Evolutionary conservation across 2,329 filamentous ascomycete species (phyloP).

Genomic region (Teratosphaeriaceae sp.): DNA sequence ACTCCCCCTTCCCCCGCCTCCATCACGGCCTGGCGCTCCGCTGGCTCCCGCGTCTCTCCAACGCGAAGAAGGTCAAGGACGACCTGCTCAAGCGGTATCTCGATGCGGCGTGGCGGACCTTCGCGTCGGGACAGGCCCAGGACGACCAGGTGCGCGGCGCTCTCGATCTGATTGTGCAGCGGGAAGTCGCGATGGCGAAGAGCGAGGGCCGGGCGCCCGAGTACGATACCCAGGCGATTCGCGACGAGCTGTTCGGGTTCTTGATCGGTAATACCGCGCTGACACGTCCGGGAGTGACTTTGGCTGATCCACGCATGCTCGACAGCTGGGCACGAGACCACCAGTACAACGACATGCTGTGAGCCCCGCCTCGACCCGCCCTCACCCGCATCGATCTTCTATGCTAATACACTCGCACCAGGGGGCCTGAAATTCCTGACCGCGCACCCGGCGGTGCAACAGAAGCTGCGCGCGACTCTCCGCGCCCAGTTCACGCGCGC

Average conservation of each 20-base stretch:
- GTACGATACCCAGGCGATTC: conserved; percentile 19
- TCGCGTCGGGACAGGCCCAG: conserved; percentile 13
- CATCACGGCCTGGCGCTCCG: conserved; percentile 19
- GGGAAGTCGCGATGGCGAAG: conserved; percentile 28
- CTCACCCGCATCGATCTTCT: no score
- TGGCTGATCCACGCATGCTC: conserved; percentile 17
- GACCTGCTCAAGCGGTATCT: conserved; percentile 30
- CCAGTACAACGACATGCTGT: conserved; percentile 19
- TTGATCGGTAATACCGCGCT: neutral
- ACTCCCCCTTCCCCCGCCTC: conserved; percentile 17
- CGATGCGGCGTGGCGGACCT: conserved; percentile 23
- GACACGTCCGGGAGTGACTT: neutral
- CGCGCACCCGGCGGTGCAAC: conserved; percentile 28
- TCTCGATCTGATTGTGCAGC: conserved; percentile 32
- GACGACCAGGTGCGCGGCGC: conserved; percentile 28
- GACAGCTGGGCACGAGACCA: conserved; percentile 41
- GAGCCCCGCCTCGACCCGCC: no score
- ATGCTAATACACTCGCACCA: neutral
- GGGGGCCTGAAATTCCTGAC: conserved; percentile 38
- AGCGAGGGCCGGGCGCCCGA: conserved; percentile 26
- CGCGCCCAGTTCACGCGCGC: conserved; percentile 22
- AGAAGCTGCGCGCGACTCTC: conserved; percentile 29
- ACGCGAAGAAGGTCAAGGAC: conserved; percentile 18
- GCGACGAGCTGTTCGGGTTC: conserved; percentile 29
- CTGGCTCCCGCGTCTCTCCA: conserved; percentile 6